Base-by-base conservation (phyloP, 1,284 basidiomycete species). In the Papiliotrema flavescens region DNA sequence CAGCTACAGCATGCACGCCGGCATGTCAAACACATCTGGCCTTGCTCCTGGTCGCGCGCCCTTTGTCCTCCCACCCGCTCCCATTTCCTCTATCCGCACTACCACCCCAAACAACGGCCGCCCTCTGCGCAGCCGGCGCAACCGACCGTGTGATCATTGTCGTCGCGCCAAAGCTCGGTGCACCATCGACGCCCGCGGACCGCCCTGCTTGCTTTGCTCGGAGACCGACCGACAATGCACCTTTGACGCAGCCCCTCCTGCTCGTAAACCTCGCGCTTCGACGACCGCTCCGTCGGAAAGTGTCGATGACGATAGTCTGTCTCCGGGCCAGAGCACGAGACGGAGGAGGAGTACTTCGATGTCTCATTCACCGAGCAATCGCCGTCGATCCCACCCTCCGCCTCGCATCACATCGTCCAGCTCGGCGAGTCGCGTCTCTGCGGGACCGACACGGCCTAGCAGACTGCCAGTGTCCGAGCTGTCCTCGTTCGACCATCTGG, bases 61-160 rank as follows among this genome's bases (percentile, higher is more conserved):
- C n/a, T 40, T 40, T 22, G 39, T 22, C 5, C 17, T 40, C 5
- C 39, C 39, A 5, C 39, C 39, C 17, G n/a, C 39, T n/a, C 39
- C 39, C 6, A 40, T 22, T 15, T 40, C 39, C 17, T 40, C 20
- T 15, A 22, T 40, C 17, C 39, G 39, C 39, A 5, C 17, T 5
- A 40, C n/a, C 39, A n/a, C 39, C 5, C 17, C 39, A 40, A 40
- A 22, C 39, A 22, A 5, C 39, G 61, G 53, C 19, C 51, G 61
- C 20, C 52, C 54, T 19, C 53, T 36, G 3, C 51, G 63, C 23
- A 60, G 57, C 14, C 32, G 63, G 8, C 61, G 61, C 52, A 56
- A 57, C 22, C 51, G 63, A 5, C 63, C 63, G 1, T 65, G 63
- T 45, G 63, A 65, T 43, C 26, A 28, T 11, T 65, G 63, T 44